Evolutionary conservation across 805 yeast species (phyloP), one percentile per base, ranked within the genome.

Genomic region (Middelhovenomyces tepae): DNA sequence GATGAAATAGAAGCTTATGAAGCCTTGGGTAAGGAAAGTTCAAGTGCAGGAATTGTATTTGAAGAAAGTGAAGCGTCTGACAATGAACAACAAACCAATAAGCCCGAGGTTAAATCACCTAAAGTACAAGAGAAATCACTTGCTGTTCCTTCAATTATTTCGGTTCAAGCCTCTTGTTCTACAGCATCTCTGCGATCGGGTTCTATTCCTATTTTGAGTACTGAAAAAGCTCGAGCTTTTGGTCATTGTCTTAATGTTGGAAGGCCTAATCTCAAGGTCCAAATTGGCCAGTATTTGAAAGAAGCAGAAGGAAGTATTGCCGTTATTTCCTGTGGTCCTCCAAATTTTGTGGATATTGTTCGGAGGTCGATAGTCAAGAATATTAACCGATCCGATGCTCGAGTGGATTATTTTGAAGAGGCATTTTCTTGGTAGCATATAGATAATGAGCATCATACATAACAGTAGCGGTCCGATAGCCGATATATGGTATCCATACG

Each of bases 241-340:
- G 21, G n/a, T 5, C 22, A 10, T 27, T 16, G 14, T 11, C 16
- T 35, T 16, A 15, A 17, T 7, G 16, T 19, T 15, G 30, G 19
- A 6, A n/a, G n/a, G n/a, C n/a, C n/a, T n/a, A n/a, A n/a, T n/a
- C n/a, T n/a, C n/a, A n/a, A n/a, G n/a, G n/a, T n/a, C n/a, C n/a
- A n/a, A n/a, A n/a, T n/a, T n/a, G n/a, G n/a, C n/a, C n/a, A n/a
- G n/a, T n/a, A n/a, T n/a, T n/a, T n/a, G n/a, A n/a, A n/a, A n/a
- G n/a, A n/a, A n/a, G n/a, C n/a, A n/a, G n/a, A 25, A 4, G 64
- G 70, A 0, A 59, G 73, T 6, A 50, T 64, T 13, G 70, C 69
- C 1, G 62, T 75, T 30, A 57, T 71, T 14, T 60, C 71, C 2
- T 75, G 83, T 59, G 83, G 82, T 7, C 78, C 75, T 31, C 66